Conservation (phyloP, 345 rosid genomes). For the Atalantia buxifolia region DNA sequence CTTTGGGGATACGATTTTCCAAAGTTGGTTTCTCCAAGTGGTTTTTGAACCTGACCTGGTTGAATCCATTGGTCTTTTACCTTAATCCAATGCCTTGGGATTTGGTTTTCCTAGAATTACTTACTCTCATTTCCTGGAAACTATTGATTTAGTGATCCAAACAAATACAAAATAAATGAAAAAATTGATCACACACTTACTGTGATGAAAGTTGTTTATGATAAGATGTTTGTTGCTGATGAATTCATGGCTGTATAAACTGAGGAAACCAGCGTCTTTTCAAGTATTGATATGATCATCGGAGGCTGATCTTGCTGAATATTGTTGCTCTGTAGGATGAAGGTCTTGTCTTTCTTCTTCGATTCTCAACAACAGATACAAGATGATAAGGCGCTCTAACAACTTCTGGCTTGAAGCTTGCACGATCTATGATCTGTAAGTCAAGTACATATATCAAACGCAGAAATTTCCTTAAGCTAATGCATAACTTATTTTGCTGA, state of each 20-base stretch:
- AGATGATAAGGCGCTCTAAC: constrained; percentile 40
- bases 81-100: not conserved
- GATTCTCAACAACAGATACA: constrained; percentile 33
- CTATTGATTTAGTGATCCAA: not conserved
- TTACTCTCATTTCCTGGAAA: not conserved
- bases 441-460: too few species aligned
- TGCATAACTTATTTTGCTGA: too few species aligned
- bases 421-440: constrained; percentile 1
- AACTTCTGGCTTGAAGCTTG: constrained; percentile 2
- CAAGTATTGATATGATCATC: not conserved
- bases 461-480: too few species aligned
- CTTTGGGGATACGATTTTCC: not conserved
- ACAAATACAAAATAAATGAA: not conserved
- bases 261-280: not conserved
- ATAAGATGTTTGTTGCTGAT: not conserved
- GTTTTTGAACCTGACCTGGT: not conserved
- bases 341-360: constrained; percentile 57
- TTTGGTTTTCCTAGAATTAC: not conserved
- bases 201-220: not conserved
- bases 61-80: not conserved
- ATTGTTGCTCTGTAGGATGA: constrained; percentile 41
- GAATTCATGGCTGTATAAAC: not conserved
- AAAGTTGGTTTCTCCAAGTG: not conserved
- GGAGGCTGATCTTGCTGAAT: not conserved
- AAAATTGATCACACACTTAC: not conserved